Conservation (phyloP, 2,329 filamentous ascomycete species). For the Chrysosporium queenslandicum region DNA sequence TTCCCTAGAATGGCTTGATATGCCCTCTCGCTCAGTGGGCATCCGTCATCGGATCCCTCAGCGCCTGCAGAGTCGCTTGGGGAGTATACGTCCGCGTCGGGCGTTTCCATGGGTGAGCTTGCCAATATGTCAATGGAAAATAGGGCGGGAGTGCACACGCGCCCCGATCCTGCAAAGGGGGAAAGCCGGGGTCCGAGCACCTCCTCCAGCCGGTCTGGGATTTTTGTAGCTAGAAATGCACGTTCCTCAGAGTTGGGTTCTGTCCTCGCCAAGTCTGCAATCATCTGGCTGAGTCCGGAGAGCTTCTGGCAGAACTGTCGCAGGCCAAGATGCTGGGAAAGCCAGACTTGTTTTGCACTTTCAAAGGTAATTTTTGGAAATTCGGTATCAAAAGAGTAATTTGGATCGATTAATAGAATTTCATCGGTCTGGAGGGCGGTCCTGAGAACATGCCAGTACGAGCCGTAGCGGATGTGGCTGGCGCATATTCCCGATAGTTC, state of each 20-base stretch:
- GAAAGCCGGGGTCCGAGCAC: conserved; percentile 15
- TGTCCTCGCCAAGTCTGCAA: conserved; percentile 16
- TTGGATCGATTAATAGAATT: conserved; percentile 17
- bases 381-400: conserved; percentile 17
- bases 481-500: conserved; percentile 15
- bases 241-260: conserved; percentile 15
- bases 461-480: conserved; percentile 18
- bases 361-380: conserved; percentile 18
- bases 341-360: conserved; percentile 16
- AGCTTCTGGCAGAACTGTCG: conserved; percentile 19
- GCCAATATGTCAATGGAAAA: conserved; percentile 11
- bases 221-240: conserved; percentile 17
- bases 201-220: conserved; percentile 18
- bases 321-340: conserved; percentile 16
- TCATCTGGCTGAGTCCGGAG: conserved; percentile 19
- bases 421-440: conserved; percentile 17
- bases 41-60: conserved; percentile 16
- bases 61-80: conserved; percentile 14
- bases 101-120: conserved; percentile 14
- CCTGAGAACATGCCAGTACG: conserved; percentile 17
- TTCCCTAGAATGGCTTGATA: conserved; percentile 13
- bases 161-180: background rate
- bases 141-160: conserved; percentile 7
- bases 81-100: conserved; percentile 15
- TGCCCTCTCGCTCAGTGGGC: conserved; percentile 13